Evolutionary conservation across 768 basidiomycete genomes (phyloP).

Genomic region (Boletus sp.): DNA sequence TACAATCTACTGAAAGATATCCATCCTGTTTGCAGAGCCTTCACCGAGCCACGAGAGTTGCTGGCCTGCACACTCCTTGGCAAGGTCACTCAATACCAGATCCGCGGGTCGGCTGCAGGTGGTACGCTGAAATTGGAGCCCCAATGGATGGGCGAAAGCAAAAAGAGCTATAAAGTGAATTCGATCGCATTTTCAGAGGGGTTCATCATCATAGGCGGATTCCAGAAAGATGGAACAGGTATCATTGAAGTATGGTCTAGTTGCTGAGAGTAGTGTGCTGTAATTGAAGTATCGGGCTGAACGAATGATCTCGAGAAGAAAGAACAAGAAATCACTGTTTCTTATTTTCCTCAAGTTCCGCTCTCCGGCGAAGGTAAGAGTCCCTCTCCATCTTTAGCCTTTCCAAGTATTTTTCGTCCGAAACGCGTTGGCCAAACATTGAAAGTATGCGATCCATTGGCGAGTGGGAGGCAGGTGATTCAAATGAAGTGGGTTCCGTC

Average conservation of each 20-base stretch:
- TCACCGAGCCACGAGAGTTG: slow-evolving; percentile 45
- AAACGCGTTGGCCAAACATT: slow-evolving; percentile 40
- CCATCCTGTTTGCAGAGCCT: slow-evolving; percentile 40
- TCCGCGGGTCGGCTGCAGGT: slow-evolving; percentile 39
- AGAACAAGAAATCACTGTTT: slow-evolving; percentile 5
- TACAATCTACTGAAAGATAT: not conserved
- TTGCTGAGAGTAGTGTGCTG: slow-evolving; percentile 1
- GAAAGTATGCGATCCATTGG: slow-evolving; percentile 39
- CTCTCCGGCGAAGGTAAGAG: slow-evolving; percentile 53
- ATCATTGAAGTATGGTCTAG: slow-evolving; percentile 59
- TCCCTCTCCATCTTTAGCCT: slow-evolving; percentile 59
- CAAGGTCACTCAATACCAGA: slow-evolving; percentile 46
- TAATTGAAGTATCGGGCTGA: not conserved
- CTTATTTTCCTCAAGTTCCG: slow-evolving; percentile 48
- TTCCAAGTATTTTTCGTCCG: slow-evolving; percentile 71
- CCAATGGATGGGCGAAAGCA: slow-evolving; percentile 46
- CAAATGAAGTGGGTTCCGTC: slow-evolving; percentile 15
- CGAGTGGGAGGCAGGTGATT: slow-evolving; percentile 5
- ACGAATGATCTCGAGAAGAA: not conserved
- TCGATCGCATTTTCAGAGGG: slow-evolving; percentile 48
- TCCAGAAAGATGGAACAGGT: slow-evolving; percentile 56
- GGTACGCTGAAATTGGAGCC: slow-evolving; percentile 42
- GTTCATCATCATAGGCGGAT: slow-evolving; percentile 60
- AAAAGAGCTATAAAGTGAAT: slow-evolving; percentile 61
- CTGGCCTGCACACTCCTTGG: slow-evolving; percentile 64